Evolutionary conservation across 108 stramenopile species (phyloP).

Genomic region (Skeletonema potamos): DNA sequence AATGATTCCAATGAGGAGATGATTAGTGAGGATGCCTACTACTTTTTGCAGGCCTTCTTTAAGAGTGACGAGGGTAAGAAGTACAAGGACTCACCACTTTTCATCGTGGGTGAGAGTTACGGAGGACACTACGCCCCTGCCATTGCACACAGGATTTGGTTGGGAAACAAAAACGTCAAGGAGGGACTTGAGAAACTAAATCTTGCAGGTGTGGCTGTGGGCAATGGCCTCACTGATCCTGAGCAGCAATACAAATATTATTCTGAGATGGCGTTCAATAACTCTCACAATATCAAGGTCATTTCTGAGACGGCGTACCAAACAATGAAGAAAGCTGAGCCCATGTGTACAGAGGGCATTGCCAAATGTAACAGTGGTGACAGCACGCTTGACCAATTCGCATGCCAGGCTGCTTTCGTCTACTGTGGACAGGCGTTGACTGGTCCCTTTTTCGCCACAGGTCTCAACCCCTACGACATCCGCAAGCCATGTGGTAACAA

Average conservation of each 20-base stretch:
- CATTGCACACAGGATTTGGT: conserved; percentile 74
- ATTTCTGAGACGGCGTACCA: conserved; percentile 73
- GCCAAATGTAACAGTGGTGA: conserved; percentile 78
- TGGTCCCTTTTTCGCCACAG: conserved; percentile 84
- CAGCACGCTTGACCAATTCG: conserved; percentile 55
- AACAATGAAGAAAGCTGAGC: conserved; percentile 72
- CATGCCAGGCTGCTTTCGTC: conserved; percentile 80
- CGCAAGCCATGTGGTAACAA: conserved; percentile 73
- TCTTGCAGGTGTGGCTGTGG: conserved; percentile 90
- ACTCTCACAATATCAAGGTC: conserved; percentile 85
- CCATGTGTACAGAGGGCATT: conserved; percentile 79
- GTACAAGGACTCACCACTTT: conserved; percentile 70
- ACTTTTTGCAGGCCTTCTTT: conserved; percentile 93
- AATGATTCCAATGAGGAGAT: conserved; percentile 87
- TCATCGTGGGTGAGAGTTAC: conserved; percentile 88
- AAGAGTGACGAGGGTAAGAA: conserved; percentile 82
- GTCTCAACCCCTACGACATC: conserved; percentile 96
- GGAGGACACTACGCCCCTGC: conserved; percentile 97
- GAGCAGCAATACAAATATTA: conserved; percentile 90
- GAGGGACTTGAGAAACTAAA: conserved; percentile 65
- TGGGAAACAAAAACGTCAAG: conserved; percentile 56
- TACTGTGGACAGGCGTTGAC: conserved; percentile 80
- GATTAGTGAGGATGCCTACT: conserved; percentile 94
- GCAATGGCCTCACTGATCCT: conserved; percentile 95
- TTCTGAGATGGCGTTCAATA: conserved; percentile 93